Percentiles rank a stretch among this genome's conserved stretches.
Evolutionary conservation across 176 grass and related monocot genomes (phyloP).

Genomic region (Oryza rufipogon): DNA sequence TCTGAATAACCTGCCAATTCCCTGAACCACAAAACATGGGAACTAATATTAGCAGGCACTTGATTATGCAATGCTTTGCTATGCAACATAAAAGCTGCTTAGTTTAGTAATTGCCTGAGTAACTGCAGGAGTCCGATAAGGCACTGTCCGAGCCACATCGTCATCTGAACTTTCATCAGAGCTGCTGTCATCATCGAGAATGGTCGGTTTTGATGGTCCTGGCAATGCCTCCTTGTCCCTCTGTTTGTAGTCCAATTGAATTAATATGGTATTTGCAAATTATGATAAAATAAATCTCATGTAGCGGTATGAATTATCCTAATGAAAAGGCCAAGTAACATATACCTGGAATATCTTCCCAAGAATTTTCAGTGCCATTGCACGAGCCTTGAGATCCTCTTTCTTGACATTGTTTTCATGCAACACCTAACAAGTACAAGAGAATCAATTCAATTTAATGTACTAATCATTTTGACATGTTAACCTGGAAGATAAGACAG

Average conservation of each 20-base stretch:
- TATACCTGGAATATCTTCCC: constrained; percentile 89
- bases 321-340: constrained; percentile 4
- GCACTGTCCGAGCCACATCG: constrained; percentile 52
- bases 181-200: constrained; percentile 68
- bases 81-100: neutral
- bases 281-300: neutral
- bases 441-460: neutral
- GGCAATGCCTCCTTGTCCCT: constrained; percentile 83
- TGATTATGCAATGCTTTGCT: neutral
- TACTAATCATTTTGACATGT: neutral
- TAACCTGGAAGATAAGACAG: neutral
- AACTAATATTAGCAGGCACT: neutral
- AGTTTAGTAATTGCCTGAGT: constrained; percentile 66
- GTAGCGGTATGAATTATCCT: neutral
- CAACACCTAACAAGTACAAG: constrained; percentile 60
- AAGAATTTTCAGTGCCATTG: constrained; percentile 81
- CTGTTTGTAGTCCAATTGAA: constrained; percentile 44
- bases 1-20: constrained; percentile 94
- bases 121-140: constrained; percentile 86
- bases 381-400: constrained; percentile 82
- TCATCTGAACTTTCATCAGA: constrained; percentile 90
- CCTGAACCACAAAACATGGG: constrained; percentile 52
- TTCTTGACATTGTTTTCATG: constrained; percentile 89
- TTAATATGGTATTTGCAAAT: constrained; percentile 7
- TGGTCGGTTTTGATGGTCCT: constrained; percentile 64